Evolutionary conservation across 2,329 filamentous ascomycete species (phyloP).

Genomic region (Colletotrichum shisoi): DNA sequence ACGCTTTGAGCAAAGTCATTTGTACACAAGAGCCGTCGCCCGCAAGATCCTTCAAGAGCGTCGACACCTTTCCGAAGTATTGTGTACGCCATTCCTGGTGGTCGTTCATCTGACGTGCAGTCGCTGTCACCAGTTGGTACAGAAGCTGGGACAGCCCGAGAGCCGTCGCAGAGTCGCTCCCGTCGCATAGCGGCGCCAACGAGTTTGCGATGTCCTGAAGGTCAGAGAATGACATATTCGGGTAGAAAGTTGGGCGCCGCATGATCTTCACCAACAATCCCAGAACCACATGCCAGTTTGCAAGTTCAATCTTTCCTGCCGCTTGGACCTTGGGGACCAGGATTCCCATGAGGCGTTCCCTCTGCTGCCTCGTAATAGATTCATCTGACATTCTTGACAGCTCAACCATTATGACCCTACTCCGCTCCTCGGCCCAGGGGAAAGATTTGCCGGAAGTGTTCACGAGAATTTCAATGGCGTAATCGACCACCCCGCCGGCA

Average conservation of each 20-base stretch:
- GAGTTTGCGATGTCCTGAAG: slow-evolving; percentile 49
- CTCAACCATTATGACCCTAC: slow-evolving; percentile 23
- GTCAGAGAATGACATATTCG: slow-evolving; percentile 54
- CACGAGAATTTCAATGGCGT: slow-evolving; percentile 45
- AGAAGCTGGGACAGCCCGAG: slow-evolving; percentile 28
- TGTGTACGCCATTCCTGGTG: slow-evolving; percentile 54
- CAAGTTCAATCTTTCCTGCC: slow-evolving; percentile 43
- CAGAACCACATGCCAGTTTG: slow-evolving; percentile 52
- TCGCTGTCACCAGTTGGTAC: slow-evolving; percentile 41
- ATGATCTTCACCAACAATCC: slow-evolving; percentile 60
- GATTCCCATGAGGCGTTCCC: slow-evolving; percentile 54
- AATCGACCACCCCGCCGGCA: slow-evolving; percentile 46
- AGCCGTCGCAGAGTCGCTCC: slow-evolving; percentile 18
- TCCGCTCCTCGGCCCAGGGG: slow-evolving; percentile 30
- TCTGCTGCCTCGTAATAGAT: slow-evolving; percentile 52
- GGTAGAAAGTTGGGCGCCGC: slow-evolving; percentile 60
- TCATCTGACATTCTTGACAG: slow-evolving; percentile 51
- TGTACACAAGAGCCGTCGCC: slow-evolving; percentile 44
- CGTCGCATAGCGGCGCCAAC: slow-evolving; percentile 39
- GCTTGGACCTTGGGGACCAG: slow-evolving; percentile 44
- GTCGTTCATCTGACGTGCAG: slow-evolving; percentile 55
- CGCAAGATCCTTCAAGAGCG: slow-evolving; percentile 40
- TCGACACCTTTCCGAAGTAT: slow-evolving; percentile 49
- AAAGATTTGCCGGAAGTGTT: slow-evolving; percentile 29
- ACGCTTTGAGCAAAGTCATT: slow-evolving; percentile 50